These are phyloP conservation scores for Exidia glandulosa DNA, from an alignment of 768 basidiomycete species.

Conservation along the genomic window DNA sequence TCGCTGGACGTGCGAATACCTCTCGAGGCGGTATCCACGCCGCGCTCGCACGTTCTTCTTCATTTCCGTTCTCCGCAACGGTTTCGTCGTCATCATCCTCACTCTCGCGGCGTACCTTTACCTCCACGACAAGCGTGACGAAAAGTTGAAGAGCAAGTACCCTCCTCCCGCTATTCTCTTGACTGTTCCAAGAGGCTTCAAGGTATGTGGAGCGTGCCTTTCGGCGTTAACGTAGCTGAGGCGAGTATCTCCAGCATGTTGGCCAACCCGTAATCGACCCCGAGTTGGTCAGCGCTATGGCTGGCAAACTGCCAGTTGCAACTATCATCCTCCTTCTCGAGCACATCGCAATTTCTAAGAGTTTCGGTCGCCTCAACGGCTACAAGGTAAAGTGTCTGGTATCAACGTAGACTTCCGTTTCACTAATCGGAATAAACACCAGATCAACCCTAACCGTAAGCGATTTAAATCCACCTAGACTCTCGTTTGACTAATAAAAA, in stretches of 20 bases:
- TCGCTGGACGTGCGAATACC: conserved; percentile 40
- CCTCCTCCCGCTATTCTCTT: conserved; percentile 70
- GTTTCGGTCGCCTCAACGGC: conserved; percentile 90
- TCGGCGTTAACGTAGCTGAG: background rate
- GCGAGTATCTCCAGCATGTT: conserved; percentile 26
- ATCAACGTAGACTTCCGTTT: too few species aligned
- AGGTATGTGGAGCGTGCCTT: conserved; percentile 30
- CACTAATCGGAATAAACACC: too few species aligned
- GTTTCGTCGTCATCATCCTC: conserved; percentile 79
- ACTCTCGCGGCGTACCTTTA: conserved; percentile 85
- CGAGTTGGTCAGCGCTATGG: conserved; percentile 54
- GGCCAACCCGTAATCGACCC: conserved; percentile 35
- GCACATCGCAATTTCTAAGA: conserved; percentile 96
- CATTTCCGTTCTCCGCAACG: conserved; percentile 63
- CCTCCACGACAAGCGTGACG: conserved; percentile 33
- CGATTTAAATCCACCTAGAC: too few species aligned
- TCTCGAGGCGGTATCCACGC: conserved; percentile 50
- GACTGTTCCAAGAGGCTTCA: conserved; percentile 76
- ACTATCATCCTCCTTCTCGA: conserved; percentile 87
- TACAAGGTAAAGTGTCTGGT: too few species aligned
- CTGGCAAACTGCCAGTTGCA: conserved; percentile 65
- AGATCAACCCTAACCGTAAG: too few species aligned
- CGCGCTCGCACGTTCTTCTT: conserved; percentile 70
- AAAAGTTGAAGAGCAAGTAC: conserved; percentile 54
- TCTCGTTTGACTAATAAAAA: too few species aligned